Evolutionary conservation across 495 filamentous ascomycete species (phyloP).

Genomic region (Hypoxylon crocopeplum): DNA sequence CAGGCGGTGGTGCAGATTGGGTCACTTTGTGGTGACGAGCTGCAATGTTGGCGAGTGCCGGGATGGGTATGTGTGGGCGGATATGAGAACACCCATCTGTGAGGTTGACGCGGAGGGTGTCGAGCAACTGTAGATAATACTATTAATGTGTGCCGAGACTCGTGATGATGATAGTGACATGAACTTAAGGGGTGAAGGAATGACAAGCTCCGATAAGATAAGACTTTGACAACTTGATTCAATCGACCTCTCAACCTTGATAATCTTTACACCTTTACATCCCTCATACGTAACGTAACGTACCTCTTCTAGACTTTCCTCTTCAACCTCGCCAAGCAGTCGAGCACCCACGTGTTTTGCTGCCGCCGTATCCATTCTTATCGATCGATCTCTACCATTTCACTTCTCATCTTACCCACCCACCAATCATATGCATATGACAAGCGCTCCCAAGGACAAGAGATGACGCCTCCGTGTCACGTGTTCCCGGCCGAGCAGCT

Average conservation of each 20-base stretch:
- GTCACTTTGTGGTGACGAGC: conserved; percentile 45
- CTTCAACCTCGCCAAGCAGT: conserved; percentile 69
- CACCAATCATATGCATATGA: neutral
- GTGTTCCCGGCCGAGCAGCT: conserved; percentile 63
- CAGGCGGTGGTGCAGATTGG: conserved; percentile 39
- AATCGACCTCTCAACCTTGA: conserved; percentile 3
- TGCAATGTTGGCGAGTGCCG: conserved; percentile 49
- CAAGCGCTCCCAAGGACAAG: neutral
- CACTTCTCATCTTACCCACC: neutral
- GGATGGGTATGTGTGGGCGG: conserved; percentile 48
- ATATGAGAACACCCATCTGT: conserved; percentile 11
- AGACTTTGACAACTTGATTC: conserved; percentile 14
- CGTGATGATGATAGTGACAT: neutral
- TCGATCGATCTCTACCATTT: conserved; percentile 5
- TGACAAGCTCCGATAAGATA: conserved; percentile 38
- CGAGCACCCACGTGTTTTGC: conserved; percentile 59
- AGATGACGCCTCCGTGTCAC: conserved; percentile 67
- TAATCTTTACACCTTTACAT: neutral
- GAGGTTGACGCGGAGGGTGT: conserved; percentile 54
- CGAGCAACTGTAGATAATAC: conserved; percentile 45
- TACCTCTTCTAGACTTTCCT: conserved; percentile 71
- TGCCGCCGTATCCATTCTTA: conserved; percentile 27
- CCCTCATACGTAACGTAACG: conserved; percentile 28
- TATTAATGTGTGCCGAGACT: conserved; percentile 3
- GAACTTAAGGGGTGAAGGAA: neutral